Conservation (phyloP, 1,284 basidiomycete genomes). For the Pseudozyma pruni region DNA sequence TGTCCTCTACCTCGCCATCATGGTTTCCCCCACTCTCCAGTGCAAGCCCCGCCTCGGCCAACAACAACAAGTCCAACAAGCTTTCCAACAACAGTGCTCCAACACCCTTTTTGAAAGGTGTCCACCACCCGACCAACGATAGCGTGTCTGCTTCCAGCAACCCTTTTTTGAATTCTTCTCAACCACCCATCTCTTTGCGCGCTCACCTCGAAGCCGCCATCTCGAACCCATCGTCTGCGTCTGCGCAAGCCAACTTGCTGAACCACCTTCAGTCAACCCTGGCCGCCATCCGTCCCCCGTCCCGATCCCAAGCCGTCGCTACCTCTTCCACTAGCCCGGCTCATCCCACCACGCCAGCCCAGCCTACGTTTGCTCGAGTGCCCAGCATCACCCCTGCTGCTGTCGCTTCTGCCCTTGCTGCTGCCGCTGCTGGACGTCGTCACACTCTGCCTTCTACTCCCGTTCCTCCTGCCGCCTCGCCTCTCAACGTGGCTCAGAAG, state of each 20-base stretch:
- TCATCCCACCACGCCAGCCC: constrained; percentile 13
- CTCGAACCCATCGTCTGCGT: constrained; percentile 48
- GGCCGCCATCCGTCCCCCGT: constrained; percentile 40
- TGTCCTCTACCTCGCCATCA: constrained; percentile 45
- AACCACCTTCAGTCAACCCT: constrained; percentile 38
- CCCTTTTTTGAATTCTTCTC: constrained; percentile 32
- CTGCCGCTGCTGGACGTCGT: constrained; percentile 37
- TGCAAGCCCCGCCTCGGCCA: constrained; percentile 46
- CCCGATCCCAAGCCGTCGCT: constrained; percentile 18
- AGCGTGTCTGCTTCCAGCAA: constrained; percentile 15
- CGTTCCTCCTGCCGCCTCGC: constrained; percentile 5
- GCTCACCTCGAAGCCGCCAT: constrained; percentile 50
- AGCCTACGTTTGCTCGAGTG: constrained; percentile 42
- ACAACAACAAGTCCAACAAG: constrained; percentile 30
- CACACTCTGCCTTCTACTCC: constrained; percentile 32
- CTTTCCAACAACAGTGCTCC: constrained; percentile 22
- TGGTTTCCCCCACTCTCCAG: constrained; percentile 44
- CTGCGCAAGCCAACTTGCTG: constrained; percentile 47
- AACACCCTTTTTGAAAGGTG: constrained; percentile 50
- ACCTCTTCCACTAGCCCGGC: constrained; percentile 14
- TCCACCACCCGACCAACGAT: constrained; percentile 53
- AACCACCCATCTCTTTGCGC: constrained; percentile 36
- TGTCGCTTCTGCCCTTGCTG: constrained; percentile 37
- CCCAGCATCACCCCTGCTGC: constrained; percentile 42
- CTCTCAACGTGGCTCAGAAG: constrained; percentile 22